A percentile compares a stretch with the other conserved stretches of the same genome.
Evolutionary conservation across 176 grass and related monocot genomes (phyloP).

Genomic region (Avena eriantha): DNA sequence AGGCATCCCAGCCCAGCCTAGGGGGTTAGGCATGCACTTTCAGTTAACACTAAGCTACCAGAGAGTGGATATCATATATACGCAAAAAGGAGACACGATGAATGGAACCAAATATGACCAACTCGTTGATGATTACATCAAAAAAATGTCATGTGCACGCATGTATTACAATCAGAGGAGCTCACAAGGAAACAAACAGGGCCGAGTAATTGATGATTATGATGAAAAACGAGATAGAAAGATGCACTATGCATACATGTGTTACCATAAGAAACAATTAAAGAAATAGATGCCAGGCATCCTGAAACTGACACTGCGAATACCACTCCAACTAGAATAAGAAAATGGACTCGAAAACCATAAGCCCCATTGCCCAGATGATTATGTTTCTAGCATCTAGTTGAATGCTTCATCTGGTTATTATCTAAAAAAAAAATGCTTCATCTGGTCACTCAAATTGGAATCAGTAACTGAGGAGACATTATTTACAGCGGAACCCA

Average conservation of each 20-base stretch:
- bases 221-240: background rate
- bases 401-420: conserved; percentile 9
- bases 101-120: conserved; percentile 6
- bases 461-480: background rate
- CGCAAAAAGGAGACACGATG: background rate
- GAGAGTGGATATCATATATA: background rate
- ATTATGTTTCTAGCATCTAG: conserved; percentile 14
- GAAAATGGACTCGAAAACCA: background rate
- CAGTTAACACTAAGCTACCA: background rate
- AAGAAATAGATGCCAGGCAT: background rate
- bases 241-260: background rate
- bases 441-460: conserved; percentile 9
- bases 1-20: background rate
- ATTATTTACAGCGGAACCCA: background rate
- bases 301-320: background rate
- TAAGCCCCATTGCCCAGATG: background rate
- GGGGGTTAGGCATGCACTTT: background rate
- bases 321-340: background rate
- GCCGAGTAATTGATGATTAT: background rate
- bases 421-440: background rate
- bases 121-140: background rate
- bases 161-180: conserved; percentile 1
- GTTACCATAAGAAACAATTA: background rate
- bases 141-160: background rate
- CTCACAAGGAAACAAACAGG: conserved; percentile 3